Base-by-base conservation (phyloP, 768 basidiomycete genomes). In the Tulasnella sp. region DNA sequence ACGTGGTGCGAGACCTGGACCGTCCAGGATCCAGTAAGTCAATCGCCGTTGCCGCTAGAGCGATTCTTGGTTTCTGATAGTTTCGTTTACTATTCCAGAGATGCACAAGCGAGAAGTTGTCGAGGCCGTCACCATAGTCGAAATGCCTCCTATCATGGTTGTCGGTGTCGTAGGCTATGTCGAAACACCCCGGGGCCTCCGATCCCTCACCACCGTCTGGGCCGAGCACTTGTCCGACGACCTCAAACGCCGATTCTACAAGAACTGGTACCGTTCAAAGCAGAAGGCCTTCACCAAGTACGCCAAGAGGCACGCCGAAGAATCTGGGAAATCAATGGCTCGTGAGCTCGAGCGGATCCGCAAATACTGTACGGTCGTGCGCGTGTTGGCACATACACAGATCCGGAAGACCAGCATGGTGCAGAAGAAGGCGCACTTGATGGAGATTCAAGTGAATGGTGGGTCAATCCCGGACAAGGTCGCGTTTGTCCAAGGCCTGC, bases 201-300 rank as follows among this genome's bases (percentile, higher is more conserved):
- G 96, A 70, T 91, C 92, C 43, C 87, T 99, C 70, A 98, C 96
- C 70, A 99, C 96, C 62, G 93, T 96, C 72, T 77, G 76, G 96
- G 93, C 96, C 49, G 87, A 89, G 66, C 96, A 99, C 74, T 82
- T 99, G 44, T 93, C 91, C 41, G 96, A 97, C 73, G 93, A 97
- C 72, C 72, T 98, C 72, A 99, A 94, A 77, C 90, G 96, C 70
- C 84, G 96, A 67, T 97, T 99, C 85, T 97, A 98, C 87, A 93
- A 92, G 81, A 96, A 94, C 82, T 97, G 94, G 93, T 98, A 98
- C 80, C 85, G 90, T 67, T 94, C 92, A 51, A 99, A 99, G 88
- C 98, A 98, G 83, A 99, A 99, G 85, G 96, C 96, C 42, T 99
- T 98, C 83, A 99, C 96, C 69, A 91, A 92, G 71, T 99, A 99